phyloP scores from a whole-genome alignment of 176 grass and related monocot genomes.

The Panicum miliaceum region DNA sequence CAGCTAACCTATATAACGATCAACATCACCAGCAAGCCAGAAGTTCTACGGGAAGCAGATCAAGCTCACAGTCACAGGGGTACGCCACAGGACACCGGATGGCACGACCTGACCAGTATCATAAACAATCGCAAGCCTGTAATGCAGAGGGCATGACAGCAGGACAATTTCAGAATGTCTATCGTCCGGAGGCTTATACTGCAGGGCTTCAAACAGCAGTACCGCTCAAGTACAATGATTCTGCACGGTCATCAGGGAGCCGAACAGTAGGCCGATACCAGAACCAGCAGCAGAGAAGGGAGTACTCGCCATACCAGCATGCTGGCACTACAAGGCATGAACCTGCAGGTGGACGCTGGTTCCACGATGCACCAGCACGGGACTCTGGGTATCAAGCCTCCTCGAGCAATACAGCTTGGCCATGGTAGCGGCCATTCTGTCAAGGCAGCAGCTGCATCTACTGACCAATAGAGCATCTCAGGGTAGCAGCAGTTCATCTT shows the following conservation, averaged over 20 bases:
- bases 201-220: neutral
- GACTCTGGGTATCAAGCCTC: neutral
- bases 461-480: neutral
- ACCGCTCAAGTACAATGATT: neutral
- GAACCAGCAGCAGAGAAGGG: slow-evolving; percentile 3
- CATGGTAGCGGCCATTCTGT: neutral
- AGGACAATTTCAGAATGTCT: neutral
- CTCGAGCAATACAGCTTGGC: neutral
- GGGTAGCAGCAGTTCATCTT: neutral
- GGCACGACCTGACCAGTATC: neutral
- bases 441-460: neutral
- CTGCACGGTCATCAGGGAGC: neutral
- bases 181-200: neutral
- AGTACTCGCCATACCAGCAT: neutral
- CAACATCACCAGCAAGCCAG: neutral
- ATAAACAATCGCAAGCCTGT: neutral
- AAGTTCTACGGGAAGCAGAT: neutral
- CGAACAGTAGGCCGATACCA: neutral
- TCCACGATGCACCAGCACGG: neutral
- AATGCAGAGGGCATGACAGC: neutral
- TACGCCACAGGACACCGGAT: neutral
- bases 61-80: neutral
- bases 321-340: neutral
- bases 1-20: neutral
- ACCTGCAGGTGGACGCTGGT: neutral